Base-by-base conservation (phyloP, 2,329 filamentous ascomycete species). In the Teratosphaeria viscida region DNA sequence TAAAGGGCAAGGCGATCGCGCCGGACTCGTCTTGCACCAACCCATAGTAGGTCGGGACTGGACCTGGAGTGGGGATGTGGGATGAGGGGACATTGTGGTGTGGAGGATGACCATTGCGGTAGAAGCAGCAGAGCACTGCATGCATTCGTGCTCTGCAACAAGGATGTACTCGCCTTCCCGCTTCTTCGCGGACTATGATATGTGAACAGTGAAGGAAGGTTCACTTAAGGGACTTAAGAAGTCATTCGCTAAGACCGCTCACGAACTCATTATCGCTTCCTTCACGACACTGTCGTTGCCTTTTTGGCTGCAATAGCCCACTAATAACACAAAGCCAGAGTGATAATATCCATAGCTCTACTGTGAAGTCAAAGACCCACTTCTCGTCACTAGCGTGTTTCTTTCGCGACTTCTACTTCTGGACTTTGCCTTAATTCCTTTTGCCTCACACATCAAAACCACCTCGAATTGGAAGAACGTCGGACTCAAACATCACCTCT, bases 401-500 rank as follows among this genome's bases (percentile, higher is more conserved):
- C 43, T 49, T 19, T 23, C 43, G 43, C 43, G 43, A 49, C 16
- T 49, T 49, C 43, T n/a, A 49, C 43, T 23, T 49, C 16, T 23
- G 19, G 16, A 23, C n/a, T 47, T 7, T 19, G 3, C 16, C 14
- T 39, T 1, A 3, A 3, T 39, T 43, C 11, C 37, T 43, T 39
- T 5, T 43, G 37, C 37, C 37, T 43, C 11, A 43, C 37, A 43
- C 37, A 43, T 16, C 3, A 16, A 14, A 10, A n/a, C 37, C 16
- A 43, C 37, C 37, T 16, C 11, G 16, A 14, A 16, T 43, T 43
- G 12, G 11, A 43, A 14, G 16, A n/a, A 43, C 37, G 2, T 0
- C 29, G 1, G 2, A 43, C 37, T 5, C 37, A 14, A 14, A 49
- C 2, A n/a, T 49, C 43, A 23, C 1, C 5, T 6, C 3, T 88